A percentile compares a stretch with the other conserved stretches of the same genome.
phyloP scores from a whole-genome alignment of 176 grass and related monocot species.

The Miscanthus lutarioriparius region DNA sequence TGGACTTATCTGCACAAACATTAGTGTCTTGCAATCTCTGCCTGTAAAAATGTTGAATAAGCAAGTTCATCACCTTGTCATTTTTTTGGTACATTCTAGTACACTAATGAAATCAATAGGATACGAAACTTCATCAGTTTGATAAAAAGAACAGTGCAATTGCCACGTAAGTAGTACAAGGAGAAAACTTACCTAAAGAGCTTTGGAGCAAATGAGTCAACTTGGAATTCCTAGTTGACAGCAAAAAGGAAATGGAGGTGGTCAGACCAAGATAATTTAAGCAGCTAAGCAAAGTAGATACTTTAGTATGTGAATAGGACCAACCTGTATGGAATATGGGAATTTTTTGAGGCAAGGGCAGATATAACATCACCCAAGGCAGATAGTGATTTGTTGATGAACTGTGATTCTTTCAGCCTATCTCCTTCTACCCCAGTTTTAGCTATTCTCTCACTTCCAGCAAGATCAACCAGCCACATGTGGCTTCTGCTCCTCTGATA shows the following conservation, averaged over 20 bases:
- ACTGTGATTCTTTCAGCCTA: slow-evolving; percentile 82
- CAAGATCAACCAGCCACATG: slow-evolving; percentile 94
- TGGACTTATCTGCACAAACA: slow-evolving; percentile 96
- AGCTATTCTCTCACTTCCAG: slow-evolving; percentile 78
- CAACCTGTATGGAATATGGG: slow-evolving; percentile 90
- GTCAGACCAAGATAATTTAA: slow-evolving; percentile 24
- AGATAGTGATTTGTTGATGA: slow-evolving; percentile 93
- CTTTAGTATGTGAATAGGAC: slow-evolving; percentile 12
- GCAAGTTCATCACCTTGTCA: neutral
- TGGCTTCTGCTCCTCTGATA: slow-evolving; percentile 64
- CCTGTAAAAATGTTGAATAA: slow-evolving; percentile 50
- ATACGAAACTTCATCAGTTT: slow-evolving; percentile 12
- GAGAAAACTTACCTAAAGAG: slow-evolving; percentile 65
- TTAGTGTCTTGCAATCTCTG: slow-evolving; percentile 98
- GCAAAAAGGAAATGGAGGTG: neutral
- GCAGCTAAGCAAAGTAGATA: slow-evolving; percentile 6
- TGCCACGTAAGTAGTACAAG: neutral
- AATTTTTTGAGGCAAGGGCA: slow-evolving; percentile 81
- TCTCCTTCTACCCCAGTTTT: slow-evolving; percentile 94
- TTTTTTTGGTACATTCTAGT: slow-evolving; percentile 12
- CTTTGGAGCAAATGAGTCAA: slow-evolving; percentile 95
- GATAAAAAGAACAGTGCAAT: neutral
- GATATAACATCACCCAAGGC: slow-evolving; percentile 94
- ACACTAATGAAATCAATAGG: slow-evolving; percentile 11
- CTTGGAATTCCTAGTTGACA: slow-evolving; percentile 88